phyloP scores from a whole-genome alignment of 2,329 filamentous ascomycete species.

The Gremmenia infestans region DNA sequence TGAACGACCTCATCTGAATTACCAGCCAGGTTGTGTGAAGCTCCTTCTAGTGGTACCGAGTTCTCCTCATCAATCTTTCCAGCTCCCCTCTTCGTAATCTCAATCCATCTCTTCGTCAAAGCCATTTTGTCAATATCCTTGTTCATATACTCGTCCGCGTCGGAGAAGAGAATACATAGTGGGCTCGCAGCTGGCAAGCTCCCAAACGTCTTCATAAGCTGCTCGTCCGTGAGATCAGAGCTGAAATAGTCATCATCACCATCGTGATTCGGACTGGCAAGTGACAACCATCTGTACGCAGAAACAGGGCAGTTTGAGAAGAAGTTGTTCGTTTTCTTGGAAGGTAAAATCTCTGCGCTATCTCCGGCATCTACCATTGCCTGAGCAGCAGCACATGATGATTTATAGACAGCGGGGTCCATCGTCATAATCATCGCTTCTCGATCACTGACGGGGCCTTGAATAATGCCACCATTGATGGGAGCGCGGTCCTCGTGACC shows the following conservation, averaged over 20 bases:
- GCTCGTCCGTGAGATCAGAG: constrained; percentile 51
- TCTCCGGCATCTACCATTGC: constrained; percentile 39
- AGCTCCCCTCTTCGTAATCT: constrained; percentile 37
- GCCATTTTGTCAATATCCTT: constrained; percentile 41
- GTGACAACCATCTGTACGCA: constrained; percentile 53
- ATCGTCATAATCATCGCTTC: constrained; percentile 44
- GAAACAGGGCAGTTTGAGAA: constrained; percentile 41
- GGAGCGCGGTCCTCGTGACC: constrained; percentile 33
- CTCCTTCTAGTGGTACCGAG: constrained; percentile 44
- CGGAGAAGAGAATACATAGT: constrained; percentile 46
- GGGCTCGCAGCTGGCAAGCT: constrained; percentile 37
- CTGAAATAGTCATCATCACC: constrained; percentile 66
- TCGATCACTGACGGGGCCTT: constrained; percentile 60
- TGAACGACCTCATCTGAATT: constrained; percentile 41
- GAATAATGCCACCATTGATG: constrained; percentile 60
- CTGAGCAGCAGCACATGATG: constrained; percentile 34
- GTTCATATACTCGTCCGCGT: constrained; percentile 47
- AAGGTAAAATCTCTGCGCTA: constrained; percentile 41
- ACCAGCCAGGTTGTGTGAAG: constrained; percentile 46
- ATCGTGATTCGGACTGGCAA: constrained; percentile 48
- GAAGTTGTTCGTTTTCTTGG: constrained; percentile 21
- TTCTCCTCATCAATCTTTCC: constrained; percentile 43
- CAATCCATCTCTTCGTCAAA: constrained; percentile 45
- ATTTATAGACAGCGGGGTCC: constrained; percentile 32
- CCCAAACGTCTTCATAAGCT: constrained; percentile 53